These are phyloP conservation scores for Penicillium psychrofluorescens DNA, from an alignment of 495 filamentous ascomycete genomes.

Conservation along the genomic window DNA sequence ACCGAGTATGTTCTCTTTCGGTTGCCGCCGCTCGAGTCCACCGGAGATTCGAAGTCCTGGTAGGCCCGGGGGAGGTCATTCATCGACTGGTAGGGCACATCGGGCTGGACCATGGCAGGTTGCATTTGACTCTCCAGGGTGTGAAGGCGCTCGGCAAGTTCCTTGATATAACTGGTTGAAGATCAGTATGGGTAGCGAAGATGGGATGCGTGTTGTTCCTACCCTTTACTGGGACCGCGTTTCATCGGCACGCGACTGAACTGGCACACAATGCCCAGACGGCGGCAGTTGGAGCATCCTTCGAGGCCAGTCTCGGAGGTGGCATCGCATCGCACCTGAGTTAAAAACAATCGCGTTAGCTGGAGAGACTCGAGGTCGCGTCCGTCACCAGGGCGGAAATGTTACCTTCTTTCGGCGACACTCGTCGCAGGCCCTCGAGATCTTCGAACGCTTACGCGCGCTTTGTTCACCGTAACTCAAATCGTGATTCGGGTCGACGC, in stretches of 20 bases:
- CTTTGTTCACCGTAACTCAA: slow-evolving; percentile 52
- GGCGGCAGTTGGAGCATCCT: slow-evolving; percentile 79
- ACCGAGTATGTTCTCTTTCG: slow-evolving; percentile 54
- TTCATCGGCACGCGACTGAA: slow-evolving; percentile 95
- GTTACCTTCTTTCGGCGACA: slow-evolving; percentile 85
- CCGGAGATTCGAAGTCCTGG: slow-evolving; percentile 43
- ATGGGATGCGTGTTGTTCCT: slow-evolving; percentile 15
- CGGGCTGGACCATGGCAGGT: slow-evolving; percentile 37
- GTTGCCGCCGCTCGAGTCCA: slow-evolving; percentile 28
- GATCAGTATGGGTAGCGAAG: slow-evolving; percentile 13
- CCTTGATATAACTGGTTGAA: slow-evolving; percentile 77
- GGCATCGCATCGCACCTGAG: slow-evolving; percentile 83
- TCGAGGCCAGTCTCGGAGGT: slow-evolving; percentile 69
- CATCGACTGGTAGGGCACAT: slow-evolving; percentile 40
- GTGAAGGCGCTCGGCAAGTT: slow-evolving; percentile 82
- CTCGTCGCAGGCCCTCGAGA: slow-evolving; percentile 90
- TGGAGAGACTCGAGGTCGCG: slow-evolving; percentile 4
- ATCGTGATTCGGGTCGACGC: slow-evolving; percentile 45
- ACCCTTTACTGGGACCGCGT: slow-evolving; percentile 92
- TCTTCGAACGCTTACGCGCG: slow-evolving; percentile 81
- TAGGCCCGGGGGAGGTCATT: slow-evolving; percentile 39
- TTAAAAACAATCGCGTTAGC: slow-evolving; percentile 14
- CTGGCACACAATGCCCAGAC: slow-evolving; percentile 68
- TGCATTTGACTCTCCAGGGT: slow-evolving; percentile 67
- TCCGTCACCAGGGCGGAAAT: slow-evolving; percentile 1